Base-by-base conservation (phyloP, 306 rosid species). In the Castanea sativa region DNA sequence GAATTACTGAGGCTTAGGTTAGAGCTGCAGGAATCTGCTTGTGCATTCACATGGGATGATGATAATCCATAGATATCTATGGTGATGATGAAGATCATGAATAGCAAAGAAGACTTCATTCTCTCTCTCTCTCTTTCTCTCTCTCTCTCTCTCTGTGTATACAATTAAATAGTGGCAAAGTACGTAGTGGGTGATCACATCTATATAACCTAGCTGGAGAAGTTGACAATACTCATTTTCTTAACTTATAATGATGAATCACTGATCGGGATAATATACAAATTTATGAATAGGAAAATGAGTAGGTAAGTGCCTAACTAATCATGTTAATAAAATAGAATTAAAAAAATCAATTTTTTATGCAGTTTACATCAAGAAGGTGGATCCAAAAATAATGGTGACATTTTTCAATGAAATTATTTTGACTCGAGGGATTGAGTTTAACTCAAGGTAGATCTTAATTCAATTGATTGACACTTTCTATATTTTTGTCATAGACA, bases 21-120 rank as follows among this genome's bases (percentile, higher is more conserved):
- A 43, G 88, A 85, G 75, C 33, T 57, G 72, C 97, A 93, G 0
- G 97, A 86, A 3, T 93, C 96, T 32, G 83, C 20, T 73, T 86
- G 88, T 56, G 92, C 85, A 69, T 76, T 79, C 67, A 76, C 86
- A 1, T 2, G 5, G 43, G 69, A 67, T 80, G 84, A 63, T 74
- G 87, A 89, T 63, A 87, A 85, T 27, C 64, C 85, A 83, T 70
- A 59, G 63, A 82, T 75, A 85, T 68, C 73, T 75, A 83, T 33
- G 79, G 21, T 7, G 78, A 80, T 79, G 63, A 41, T 45, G 78
- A 83, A 64, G 30, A 85, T 65, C 71, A 87, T 52, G 14, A 79
- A 69, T 29, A 78, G 56, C 56, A 41, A 33, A 51, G 18, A 76
- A 29, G 69, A 13, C 78, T 84, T 83, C 91, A 86, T 85, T 83